Conservation (phyloP, 495 filamentous ascomycete species). For the Xylaria grammica region DNA sequence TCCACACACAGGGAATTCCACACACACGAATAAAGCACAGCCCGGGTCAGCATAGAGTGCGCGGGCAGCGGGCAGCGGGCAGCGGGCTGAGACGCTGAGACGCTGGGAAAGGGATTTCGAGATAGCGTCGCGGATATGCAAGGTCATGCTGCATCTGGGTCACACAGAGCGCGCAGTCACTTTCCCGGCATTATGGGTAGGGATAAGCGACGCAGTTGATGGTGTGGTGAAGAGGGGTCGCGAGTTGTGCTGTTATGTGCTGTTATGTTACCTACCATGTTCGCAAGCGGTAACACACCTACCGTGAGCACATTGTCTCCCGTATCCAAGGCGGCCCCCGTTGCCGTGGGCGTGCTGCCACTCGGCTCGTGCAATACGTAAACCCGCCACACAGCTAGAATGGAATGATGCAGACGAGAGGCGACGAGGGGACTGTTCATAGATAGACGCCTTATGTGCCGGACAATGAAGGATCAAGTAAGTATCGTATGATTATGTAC, state of each 20-base stretch:
- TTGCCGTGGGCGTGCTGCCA: constrained; percentile 5
- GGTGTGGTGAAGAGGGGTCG: constrained; percentile 29
- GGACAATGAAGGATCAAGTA: too few relatives aligned
- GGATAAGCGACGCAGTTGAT: constrained; percentile 32
- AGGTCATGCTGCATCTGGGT: constrained; percentile 31
- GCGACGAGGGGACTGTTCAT: too few relatives aligned
- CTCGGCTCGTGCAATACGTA: neutral
- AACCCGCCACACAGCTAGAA: too few relatives aligned
- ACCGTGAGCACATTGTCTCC: neutral
- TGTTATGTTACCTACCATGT: neutral
- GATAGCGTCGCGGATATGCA: constrained; percentile 36
- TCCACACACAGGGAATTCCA: too few relatives aligned
- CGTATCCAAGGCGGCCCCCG: neutral
- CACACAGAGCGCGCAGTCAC: constrained; percentile 25
- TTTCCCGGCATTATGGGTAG: constrained; percentile 39
- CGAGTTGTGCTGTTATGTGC: constrained; percentile 17
- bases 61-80: too few relatives aligned
- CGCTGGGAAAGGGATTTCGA: constrained; percentile 33
- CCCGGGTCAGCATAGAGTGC: constrained; percentile 10
- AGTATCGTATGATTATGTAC: constrained; percentile 13
- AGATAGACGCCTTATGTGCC: too few relatives aligned
- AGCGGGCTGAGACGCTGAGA: constrained; percentile 26
- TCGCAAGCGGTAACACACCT: neutral
- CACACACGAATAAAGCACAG: constrained; percentile 1
- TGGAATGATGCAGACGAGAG: too few relatives aligned